phyloP scores from a whole-genome alignment of 306 rosid species.

The cucumber (Cucumis sativus) region Cucumber_9930_V3 NC_026660.2:3265001-3265500 shows the following conservation, averaged over 20 bases:
- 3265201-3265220: not conserved
- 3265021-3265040: not conserved
- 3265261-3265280: not conserved
- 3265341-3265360: not conserved
- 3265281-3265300: not conserved
- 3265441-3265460: not conserved
- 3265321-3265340: not conserved
- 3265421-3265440: not conserved
- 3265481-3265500: conserved; percentile 51
- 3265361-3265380: not conserved
- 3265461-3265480: conserved; percentile 30
- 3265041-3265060: not conserved
- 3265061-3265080: not conserved
- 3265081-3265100: not conserved
- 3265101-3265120: not conserved
- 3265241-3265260: not conserved
- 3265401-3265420: not conserved
- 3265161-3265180: not conserved
- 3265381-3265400: not conserved
- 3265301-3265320: not conserved
- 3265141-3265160: not conserved
- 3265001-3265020: not conserved
- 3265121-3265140: not conserved
- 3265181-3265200: not conserved
- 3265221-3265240: not conserved